Evolutionary conservation across 1,139 yeast genomes (phyloP).

Genomic region (Taiozyma sp.): DNA sequence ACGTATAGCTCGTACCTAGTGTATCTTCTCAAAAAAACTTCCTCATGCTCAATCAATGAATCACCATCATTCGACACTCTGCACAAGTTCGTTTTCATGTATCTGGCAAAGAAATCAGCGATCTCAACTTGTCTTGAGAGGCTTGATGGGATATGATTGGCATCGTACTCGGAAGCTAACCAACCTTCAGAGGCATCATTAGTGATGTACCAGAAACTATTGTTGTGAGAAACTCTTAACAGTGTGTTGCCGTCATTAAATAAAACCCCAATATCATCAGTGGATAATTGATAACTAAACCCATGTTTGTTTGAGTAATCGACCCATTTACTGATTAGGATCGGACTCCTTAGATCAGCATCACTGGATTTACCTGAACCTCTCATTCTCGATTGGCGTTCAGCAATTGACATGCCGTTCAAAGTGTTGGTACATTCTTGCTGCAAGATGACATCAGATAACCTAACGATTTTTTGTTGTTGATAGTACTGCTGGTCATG

Average conservation of each 20-base stretch:
- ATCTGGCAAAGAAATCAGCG: conserved; percentile 78
- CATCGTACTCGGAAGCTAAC: conserved; percentile 63
- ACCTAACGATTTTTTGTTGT: conserved; percentile 6
- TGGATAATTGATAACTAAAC: conserved; percentile 85
- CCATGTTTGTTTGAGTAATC: conserved; percentile 97
- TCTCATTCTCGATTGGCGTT: conserved; percentile 37
- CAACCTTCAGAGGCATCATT: conserved; percentile 65
- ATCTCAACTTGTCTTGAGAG: conserved; percentile 72
- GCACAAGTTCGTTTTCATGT: conserved; percentile 77
- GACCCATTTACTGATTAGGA: conserved; percentile 92
- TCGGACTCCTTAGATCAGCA: conserved; percentile 48
- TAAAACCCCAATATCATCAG: conserved; percentile 88
- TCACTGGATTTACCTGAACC: conserved; percentile 20
- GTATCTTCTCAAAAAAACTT: conserved; percentile 75
- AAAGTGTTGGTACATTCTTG: conserved; percentile 39
- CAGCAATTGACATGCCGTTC: conserved; percentile 37
- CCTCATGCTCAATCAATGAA: conserved; percentile 43
- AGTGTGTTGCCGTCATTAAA: conserved; percentile 83
- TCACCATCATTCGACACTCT: conserved; percentile 61
- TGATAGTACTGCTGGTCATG: conserved; percentile 25
- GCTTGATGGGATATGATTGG: conserved; percentile 52
- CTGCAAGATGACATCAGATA: conserved; percentile 35
- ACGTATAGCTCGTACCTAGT: conserved; percentile 75
- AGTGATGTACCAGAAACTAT: conserved; percentile 55
- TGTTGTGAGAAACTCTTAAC: conserved; percentile 60